Percentiles rank a stretch among this genome's conserved stretches.
phyloP scores from a whole-genome alignment of 768 basidiomycete species.

The Macrolepiota albuminosa region DNA sequence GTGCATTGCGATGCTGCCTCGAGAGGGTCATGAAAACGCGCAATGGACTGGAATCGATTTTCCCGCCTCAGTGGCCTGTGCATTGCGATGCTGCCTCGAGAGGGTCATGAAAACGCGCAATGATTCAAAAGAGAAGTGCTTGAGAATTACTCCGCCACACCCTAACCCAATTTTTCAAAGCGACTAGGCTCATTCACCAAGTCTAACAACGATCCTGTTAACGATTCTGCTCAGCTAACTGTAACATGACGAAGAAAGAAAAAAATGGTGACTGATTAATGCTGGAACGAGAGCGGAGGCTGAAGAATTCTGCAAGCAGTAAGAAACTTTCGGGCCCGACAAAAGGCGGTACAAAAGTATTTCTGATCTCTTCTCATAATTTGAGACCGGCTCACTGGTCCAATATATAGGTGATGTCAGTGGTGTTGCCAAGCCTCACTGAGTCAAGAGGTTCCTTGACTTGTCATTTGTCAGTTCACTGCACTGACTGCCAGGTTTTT shows the following conservation, averaged over 20 bases:
- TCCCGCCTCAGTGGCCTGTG: background rate
- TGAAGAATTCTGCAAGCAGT: background rate
- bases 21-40: no score
- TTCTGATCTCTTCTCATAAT: background rate
- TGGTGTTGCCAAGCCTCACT: no score
- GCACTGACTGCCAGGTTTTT: no score
- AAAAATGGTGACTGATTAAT: background rate
- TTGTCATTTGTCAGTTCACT: background rate
- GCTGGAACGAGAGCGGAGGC: background rate
- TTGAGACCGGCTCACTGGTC: background rate
- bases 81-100: background rate
- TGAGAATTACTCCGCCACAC: background rate
- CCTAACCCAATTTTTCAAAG: background rate
- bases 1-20: background rate
- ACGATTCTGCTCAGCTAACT: background rate
- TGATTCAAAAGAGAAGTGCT: background rate
- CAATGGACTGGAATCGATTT: background rate
- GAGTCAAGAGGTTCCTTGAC: background rate
- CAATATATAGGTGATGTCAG: background rate
- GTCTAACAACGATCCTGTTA: background rate
- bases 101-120: no score
- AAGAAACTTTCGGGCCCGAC: background rate
- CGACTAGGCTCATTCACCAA: background rate
- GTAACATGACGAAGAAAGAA: background rate
- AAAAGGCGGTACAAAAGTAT: background rate